Conservation (phyloP, 768 basidiomycete species). For the Lactifluus piperatus region DNA sequence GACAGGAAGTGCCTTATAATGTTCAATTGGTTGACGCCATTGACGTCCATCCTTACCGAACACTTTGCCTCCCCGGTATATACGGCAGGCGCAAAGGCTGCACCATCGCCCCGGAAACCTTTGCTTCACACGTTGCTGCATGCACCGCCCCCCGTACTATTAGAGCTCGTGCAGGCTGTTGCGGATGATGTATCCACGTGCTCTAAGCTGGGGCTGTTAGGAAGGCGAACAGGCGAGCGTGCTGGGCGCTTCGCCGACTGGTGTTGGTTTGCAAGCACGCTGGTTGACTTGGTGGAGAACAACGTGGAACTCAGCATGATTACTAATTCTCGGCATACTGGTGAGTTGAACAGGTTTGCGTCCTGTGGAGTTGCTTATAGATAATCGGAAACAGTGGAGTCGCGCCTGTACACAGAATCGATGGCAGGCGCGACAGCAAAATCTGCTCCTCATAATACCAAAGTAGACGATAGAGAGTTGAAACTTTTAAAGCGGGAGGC, state of each 20-base stretch:
- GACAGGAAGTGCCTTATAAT: slow-evolving; percentile 69
- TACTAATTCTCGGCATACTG: slow-evolving; percentile 50
- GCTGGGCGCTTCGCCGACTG: slow-evolving; percentile 74
- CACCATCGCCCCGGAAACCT: slow-evolving; percentile 33
- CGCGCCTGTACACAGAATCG: slow-evolving; percentile 64
- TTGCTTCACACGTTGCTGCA: slow-evolving; percentile 69
- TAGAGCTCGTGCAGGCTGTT: slow-evolving; percentile 65
- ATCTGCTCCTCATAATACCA: slow-evolving; percentile 48
- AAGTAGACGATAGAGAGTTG: slow-evolving; percentile 64
- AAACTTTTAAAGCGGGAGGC: slow-evolving; percentile 57
- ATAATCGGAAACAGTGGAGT: slow-evolving; percentile 43
- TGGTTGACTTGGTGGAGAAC: slow-evolving; percentile 79
- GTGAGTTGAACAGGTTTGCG: slow-evolving; percentile 29
- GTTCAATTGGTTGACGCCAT: slow-evolving; percentile 77
- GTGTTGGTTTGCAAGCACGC: slow-evolving; percentile 78
- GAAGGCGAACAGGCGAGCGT: slow-evolving; percentile 52
- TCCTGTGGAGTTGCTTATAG: slow-evolving; percentile 3
- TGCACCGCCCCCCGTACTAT: slow-evolving; percentile 72
- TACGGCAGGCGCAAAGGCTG: slow-evolving; percentile 29
- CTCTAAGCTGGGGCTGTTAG: slow-evolving; percentile 59
- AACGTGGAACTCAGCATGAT: slow-evolving; percentile 71
- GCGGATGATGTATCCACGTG: slow-evolving; percentile 79
- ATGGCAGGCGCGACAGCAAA: slow-evolving; percentile 62
- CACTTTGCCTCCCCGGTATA: slow-evolving; percentile 61
- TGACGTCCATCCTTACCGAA: slow-evolving; percentile 63